Conservation (phyloP, 2,329 filamentous ascomycete species). For the Talaromyces funiculosus region DNA sequence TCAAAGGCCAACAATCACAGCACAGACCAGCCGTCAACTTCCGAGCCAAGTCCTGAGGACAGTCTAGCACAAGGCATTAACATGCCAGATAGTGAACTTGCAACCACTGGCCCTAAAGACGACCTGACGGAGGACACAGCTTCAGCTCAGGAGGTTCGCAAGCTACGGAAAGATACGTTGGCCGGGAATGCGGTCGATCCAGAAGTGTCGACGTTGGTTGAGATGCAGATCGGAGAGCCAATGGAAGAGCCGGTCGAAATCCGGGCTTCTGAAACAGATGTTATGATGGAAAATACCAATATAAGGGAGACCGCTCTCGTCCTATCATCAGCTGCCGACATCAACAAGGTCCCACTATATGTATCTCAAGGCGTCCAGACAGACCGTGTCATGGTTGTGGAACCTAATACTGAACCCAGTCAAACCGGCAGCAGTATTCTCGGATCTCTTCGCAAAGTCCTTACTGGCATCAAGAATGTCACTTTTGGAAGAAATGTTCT, state of each 20-base stretch:
- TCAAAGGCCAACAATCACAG: background rate
- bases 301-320: background rate
- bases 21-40: background rate
- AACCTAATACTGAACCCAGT: conserved; percentile 9
- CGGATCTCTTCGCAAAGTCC: conserved; percentile 48
- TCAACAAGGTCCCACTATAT: background rate
- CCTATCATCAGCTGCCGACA: background rate
- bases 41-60: background rate
- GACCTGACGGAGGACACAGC: background rate
- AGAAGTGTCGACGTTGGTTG: background rate
- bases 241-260: background rate
- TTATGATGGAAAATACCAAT: background rate
- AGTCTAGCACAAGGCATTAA: background rate
- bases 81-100: background rate
- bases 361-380: conserved; percentile 16
- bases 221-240: background rate
- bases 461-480: conserved; percentile 56
- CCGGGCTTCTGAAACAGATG: background rate
- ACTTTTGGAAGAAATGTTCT: conserved; percentile 61
- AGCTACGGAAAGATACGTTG: background rate
- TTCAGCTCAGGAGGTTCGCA: background rate
- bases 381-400: conserved; percentile 4
- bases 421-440: conserved; percentile 40
- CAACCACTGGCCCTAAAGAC: background rate
- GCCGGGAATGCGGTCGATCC: background rate